These are phyloP conservation scores for Moniliophthora roreri DNA, from an alignment of 1,284 basidiomycete genomes.

Conservation along the genomic window DNA sequence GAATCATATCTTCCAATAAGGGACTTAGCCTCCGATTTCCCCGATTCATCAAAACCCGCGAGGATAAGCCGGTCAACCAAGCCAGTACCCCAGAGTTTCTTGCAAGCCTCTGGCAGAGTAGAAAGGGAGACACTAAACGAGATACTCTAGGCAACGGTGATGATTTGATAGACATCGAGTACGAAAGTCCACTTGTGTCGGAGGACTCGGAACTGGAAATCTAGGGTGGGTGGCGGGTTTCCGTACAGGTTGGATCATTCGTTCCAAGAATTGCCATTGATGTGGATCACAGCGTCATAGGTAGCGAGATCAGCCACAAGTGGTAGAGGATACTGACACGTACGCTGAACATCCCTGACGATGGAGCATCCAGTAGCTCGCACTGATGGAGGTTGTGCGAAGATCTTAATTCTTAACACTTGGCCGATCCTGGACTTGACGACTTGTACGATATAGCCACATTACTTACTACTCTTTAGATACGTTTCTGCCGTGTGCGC, in stretches of 20 bases:
- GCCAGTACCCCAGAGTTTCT: conserved; percentile 79
- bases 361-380: not conserved
- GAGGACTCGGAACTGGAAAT: conserved; percentile 18
- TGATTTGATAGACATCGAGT: conserved; percentile 49
- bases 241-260: no score
- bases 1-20: conserved; percentile 62
- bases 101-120: conserved; percentile 66
- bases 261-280: conserved; percentile 1
- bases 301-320: conserved; percentile 1
- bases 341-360: not conserved
- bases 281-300: not conserved
- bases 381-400: no score
- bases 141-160: conserved; percentile 49
- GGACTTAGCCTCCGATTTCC: conserved; percentile 90
- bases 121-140: conserved; percentile 45
- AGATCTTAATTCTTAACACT: no score
- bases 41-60: conserved; percentile 77
- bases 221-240: not conserved
- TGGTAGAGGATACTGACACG: not conserved
- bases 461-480: no score
- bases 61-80: conserved; percentile 80
- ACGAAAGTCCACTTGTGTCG: conserved; percentile 25
- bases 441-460: not conserved
- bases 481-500: no score
- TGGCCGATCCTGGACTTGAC: not conserved